Evolutionary conservation across 2,329 filamentous ascomycete genomes (phyloP).

Genomic region (Fusarium globosum): DNA sequence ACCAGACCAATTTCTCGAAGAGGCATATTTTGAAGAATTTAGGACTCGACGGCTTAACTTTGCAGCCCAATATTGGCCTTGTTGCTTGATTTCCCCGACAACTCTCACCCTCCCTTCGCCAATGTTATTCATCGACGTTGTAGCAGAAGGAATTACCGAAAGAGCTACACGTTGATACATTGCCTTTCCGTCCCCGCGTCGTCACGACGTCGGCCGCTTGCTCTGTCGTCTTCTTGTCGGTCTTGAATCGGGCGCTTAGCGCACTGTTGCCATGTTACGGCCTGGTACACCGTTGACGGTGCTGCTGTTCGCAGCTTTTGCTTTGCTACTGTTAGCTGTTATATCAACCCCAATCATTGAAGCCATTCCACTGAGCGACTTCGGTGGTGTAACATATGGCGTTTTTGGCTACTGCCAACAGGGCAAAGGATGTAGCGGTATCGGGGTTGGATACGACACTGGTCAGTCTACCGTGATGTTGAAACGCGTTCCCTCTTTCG

Average conservation of each 20-base stretch:
- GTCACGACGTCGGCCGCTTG: constrained; percentile 38
- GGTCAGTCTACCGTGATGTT: constrained; percentile 64
- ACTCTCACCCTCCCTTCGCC: constrained; percentile 8
- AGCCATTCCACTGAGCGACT: constrained; percentile 83
- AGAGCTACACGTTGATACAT: constrained; percentile 4
- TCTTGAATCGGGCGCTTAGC: constrained; percentile 34
- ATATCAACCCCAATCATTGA: constrained; percentile 93
- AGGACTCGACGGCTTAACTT: not conserved
- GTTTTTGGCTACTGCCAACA: constrained; percentile 89
- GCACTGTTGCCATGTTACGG: constrained; percentile 76
- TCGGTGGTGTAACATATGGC: constrained; percentile 82
- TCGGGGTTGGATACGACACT: constrained; percentile 87
- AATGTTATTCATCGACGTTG: constrained; percentile 20
- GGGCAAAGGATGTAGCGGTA: constrained; percentile 70
- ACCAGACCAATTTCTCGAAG: not conserved
- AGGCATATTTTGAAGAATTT: constrained; percentile 1
- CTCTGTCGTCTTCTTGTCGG: constrained; percentile 14
- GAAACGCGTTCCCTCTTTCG: not conserved
- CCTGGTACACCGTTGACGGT: constrained; percentile 92
- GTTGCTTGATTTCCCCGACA: not conserved
- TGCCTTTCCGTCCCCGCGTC: constrained; percentile 33
- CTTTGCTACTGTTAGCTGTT: constrained; percentile 83
- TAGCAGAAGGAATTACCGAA: constrained; percentile 5
- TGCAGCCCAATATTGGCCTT: not conserved
- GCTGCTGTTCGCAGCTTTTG: constrained; percentile 87